These are phyloP conservation scores for Collybia nuda DNA, from an alignment of 768 basidiomycete genomes.

Conservation along the genomic window DNA sequence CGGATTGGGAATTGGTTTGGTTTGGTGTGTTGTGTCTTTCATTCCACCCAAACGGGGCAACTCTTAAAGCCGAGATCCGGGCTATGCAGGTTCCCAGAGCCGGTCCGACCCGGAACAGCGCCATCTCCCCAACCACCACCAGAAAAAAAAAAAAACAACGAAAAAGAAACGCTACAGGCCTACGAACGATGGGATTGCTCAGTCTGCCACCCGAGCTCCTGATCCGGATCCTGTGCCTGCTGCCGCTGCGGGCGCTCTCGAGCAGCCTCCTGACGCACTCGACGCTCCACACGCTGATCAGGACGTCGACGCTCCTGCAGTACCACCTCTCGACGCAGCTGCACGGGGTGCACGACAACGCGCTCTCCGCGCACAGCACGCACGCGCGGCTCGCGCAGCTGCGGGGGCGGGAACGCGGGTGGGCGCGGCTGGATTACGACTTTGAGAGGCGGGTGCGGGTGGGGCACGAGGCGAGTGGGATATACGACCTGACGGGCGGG, in stretches of 20 bases:
- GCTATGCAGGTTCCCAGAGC: no score
- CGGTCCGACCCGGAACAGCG: no score
- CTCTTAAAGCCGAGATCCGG: no score
- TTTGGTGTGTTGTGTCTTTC: no score
- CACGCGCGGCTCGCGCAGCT: slow-evolving; percentile 8
- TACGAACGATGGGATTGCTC: neutral
- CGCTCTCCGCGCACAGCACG: neutral
- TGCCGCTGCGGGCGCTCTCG: slow-evolving; percentile 2
- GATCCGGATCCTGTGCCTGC: slow-evolving; percentile 7
- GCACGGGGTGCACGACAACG: slow-evolving; percentile 11
- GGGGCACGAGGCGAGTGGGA: slow-evolving; percentile 21
- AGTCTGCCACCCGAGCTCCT: slow-evolving; percentile 11
- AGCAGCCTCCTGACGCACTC: slow-evolving; percentile 9
- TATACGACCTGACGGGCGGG: slow-evolving; percentile 43
- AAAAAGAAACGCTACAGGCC: no score
- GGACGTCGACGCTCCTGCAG: slow-evolving; percentile 3
- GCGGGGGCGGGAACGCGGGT: slow-evolving; percentile 5
- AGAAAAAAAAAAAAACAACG: no score
- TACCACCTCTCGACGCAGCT: slow-evolving; percentile 8
- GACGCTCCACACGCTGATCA: neutral
- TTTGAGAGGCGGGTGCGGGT: slow-evolving; percentile 5
- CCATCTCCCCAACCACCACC: no score
- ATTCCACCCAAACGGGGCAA: no score
- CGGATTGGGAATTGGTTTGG: no score
- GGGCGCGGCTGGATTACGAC: slow-evolving; percentile 6